Base-by-base conservation (phyloP, 345 rosid genomes). In the Moringa oleifera region DNA sequence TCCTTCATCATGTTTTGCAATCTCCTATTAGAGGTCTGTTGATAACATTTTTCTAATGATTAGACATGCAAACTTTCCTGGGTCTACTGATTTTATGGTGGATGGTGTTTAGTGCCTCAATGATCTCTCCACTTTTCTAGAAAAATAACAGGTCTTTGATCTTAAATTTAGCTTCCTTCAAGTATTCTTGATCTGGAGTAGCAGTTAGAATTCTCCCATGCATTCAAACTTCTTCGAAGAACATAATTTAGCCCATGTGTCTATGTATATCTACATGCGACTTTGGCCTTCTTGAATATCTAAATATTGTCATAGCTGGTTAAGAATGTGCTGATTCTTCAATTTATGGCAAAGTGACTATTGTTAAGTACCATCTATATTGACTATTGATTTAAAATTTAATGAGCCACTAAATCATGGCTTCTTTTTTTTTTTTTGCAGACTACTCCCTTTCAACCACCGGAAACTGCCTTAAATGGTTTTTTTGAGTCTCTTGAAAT, bases 361-460 rank as follows among this genome's bases (percentile, higher is more conserved):
- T 41, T 15, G 12, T 41, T 7, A 41, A 15, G 1, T 41, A 41
- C 47, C 47, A 33, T 52, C 11, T 17, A 9, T 53, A n/a, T 33
- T 18, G 51, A 20, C 25, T 25, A 16, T 55, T 41, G n/a, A n/a
- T n/a, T n/a, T n/a, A 4, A 11, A 33, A 33, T 11, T 33, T 11
- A 33, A 41, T 62, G 67, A 55, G 36, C 45, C 31, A 20, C 37
- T 56, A 8, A 55, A 61, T 57, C 11, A 23, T 58, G 23, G 59
- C 46, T 37, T 64, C 49, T 37, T 64, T 68, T n/a, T 37, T 64
- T 46, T 37, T 64, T 68, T n/a, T 58, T 73, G 81, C 86, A 89
- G 97, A 75, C 80, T 66, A 63, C 78, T 68, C 85, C 89, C n/a
- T 79, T 86, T 62, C 79, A 80, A 66, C 76, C 82, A 50, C 88